Base-by-base conservation (phyloP, 176 grass and related monocot species). In the Eremochloa ophiuroides region DNA sequence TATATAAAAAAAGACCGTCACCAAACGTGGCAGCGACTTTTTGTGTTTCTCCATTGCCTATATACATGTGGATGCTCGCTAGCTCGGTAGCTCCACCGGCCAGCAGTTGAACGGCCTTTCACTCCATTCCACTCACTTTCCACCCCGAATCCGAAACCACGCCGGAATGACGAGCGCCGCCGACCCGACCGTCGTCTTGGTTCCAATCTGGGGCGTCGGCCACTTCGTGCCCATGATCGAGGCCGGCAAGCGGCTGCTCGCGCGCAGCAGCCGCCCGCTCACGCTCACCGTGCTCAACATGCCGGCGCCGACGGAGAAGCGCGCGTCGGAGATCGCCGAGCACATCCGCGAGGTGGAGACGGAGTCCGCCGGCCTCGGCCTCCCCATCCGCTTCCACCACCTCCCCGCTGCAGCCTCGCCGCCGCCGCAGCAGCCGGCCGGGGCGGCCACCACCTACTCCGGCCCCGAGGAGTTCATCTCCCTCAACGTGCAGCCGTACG, bases 221-320 rank as follows among this genome's bases (percentile, higher is more conserved):
- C 84, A 91, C 58, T 50, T 51, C 34, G 50, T 77, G 62, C 35
- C 75, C 8, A n/a, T 79, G 38, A 35, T 70, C 20, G 58, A 80
- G 4, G 71, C 58, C 20, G 78, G 55, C 38, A 89, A 80, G 76
- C 62, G 58, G 1, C 73, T 72, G 62, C 74, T 89, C 8, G 16
- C 25, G 3, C 6, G 39, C 75, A 29, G 64, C 50, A 50, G 26
- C 37, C 8, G 44, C 15, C 26, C 29, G 2, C 37, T 77, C 16
- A 53, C 66, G 16, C 50, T 85, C 47, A 74, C 78, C 30, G 80
- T 77, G 41, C 70, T 78, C 35, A 20, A 82, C 13, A 74, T 86
- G 53, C 61, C 63, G 4, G 51, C 80, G 37, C 74, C 88, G 22
- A 58, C 68, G 23, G 46, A 15, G 9, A 43, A 82, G 26, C 1